Evolutionary conservation across 352 stramenopile genomes (phyloP), one percentile per base, ranked within the genome.

Genomic region (Phytophthora sp.): DNA sequence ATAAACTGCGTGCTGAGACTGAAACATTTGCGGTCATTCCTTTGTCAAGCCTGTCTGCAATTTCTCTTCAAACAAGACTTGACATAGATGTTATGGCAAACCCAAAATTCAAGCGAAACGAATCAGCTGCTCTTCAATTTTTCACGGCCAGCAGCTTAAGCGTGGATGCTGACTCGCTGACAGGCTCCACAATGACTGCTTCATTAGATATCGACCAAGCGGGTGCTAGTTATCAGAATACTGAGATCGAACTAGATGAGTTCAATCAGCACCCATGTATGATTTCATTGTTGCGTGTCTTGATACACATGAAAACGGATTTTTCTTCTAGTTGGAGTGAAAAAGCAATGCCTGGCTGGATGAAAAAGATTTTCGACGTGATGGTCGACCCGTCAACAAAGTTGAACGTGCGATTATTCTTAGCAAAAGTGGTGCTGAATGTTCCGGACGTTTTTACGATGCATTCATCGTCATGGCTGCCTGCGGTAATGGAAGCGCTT

Each of bases 211-310:
- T 53, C 16, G 52, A 76, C 39, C 62, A 73, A 1, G 60, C 73
- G 1, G 41, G 62, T 36, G 47, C 39, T 16, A 57, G 26, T n/a
- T 76, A 71, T 21, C 60, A 80, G 15, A 76, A 72, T n/a, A 51
- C 86, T 49, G 70, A 80, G 27, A 84, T 95, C 49, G 86, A 95
- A 60, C 51, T 93, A n/a, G 88, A 95, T 57, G 53, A 63, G 2
- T 74, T 94, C 21, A 94, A 92, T 62, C 69, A 86, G 18, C 84
- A 94, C 53, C 74, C 79, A 16, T 93, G 85, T 55, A 94, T 95
- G 82, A 75, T 90, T 15, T 70, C 83, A 6, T 47, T 95, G 13
- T 20, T 94, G 33, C 76, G 85, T 8, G 80, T 90, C 11, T 65
- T 95, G n/a, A 63, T 91, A 27, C 71, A 91, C 57, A 93, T 95